Evolutionary conservation across 345 rosid genomes (phyloP), one percentile per base, ranked within the genome.

Genomic region (Rubroshorea leprosula): DNA sequence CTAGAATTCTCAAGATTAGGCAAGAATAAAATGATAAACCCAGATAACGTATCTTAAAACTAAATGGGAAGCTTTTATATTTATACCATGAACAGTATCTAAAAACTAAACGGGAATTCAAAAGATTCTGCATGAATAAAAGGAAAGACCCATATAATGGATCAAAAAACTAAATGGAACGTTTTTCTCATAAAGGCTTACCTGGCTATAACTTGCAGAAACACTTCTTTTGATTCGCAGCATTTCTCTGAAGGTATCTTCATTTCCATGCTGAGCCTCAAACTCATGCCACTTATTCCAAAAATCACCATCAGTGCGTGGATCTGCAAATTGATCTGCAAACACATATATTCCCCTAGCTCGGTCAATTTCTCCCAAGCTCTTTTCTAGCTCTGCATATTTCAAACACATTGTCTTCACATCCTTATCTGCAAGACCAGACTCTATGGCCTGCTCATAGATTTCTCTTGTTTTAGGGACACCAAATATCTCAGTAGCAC

Each of bases 191-290:
- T 10, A 55, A 0, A 51, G 24, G 51, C 59, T 52, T 65, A 89
- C 99, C 94, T 89, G 97, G 70, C 94, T 89, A 72, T 78, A 83
- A 74, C 96, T 90, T 23, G 99, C 99, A 3, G 95, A 79, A 44
- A 87, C 96, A 54, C 95, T 93, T 63, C 96, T 78, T 71, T 85
- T 89, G 49, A 90, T 79, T 16, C 96, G 87, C 53, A 90, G 73
- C 99, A 93, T 89, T 62, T 93, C 99, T 51, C 97, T 76, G 73
- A 85, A 93, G 23, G 99, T 93, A 60, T 93, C 99, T 68, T 85
- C 99, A 61, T 93, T 93, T 29, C 99, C 99, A 63, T 89, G 97
- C 16, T 75, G 86, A 46, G 89, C 97, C 72, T 93, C 99, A 50
- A 93, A 90, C 45, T 83, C 95, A 51, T 90, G 88, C 99, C 99